These are phyloP conservation scores for Boechera divaricarpa DNA, from an alignment of 345 rosid species.

Conservation along the genomic window DNA sequence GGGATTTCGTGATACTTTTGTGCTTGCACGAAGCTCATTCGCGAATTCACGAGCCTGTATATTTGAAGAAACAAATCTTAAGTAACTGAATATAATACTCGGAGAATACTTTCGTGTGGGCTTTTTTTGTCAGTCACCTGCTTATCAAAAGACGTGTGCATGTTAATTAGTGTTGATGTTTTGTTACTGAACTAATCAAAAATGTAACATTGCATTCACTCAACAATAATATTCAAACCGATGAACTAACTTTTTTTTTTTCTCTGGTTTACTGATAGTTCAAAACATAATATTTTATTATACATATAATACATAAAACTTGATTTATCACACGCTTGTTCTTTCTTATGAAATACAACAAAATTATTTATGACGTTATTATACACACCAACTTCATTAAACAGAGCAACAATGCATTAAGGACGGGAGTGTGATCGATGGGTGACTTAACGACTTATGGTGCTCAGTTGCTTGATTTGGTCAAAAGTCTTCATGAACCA, in stretches of 20 bases:
- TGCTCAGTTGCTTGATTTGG: neutral
- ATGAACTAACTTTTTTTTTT: too few relatives aligned
- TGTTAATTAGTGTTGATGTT: too few relatives aligned
- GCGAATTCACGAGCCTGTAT: conserved; percentile 97
- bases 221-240: too few relatives aligned
- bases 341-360: neutral
- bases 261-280: too few relatives aligned
- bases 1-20: conserved; percentile 95
- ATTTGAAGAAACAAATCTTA: conserved; percentile 2
- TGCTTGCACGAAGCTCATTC: conserved; percentile 99
- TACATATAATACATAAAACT: too few relatives aligned
- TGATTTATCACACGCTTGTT: too few relatives aligned
- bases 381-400: neutral
- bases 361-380: neutral
- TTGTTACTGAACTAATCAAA: too few relatives aligned
- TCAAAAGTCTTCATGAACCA: conserved; percentile 22
- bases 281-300: too few relatives aligned
- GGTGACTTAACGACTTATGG: neutral
- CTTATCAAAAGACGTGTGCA: too few relatives aligned
- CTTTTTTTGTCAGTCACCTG: too few relatives aligned
- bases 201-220: too few relatives aligned
- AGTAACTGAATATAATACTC: conserved; percentile 5
- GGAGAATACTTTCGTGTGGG: too few relatives aligned
- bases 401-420: neutral
- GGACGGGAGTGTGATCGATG: neutral